These are phyloP conservation scores for Akebia trifoliata DNA, from an alignment of 164 flowering plant genomes.

Conservation along the genomic window DNA sequence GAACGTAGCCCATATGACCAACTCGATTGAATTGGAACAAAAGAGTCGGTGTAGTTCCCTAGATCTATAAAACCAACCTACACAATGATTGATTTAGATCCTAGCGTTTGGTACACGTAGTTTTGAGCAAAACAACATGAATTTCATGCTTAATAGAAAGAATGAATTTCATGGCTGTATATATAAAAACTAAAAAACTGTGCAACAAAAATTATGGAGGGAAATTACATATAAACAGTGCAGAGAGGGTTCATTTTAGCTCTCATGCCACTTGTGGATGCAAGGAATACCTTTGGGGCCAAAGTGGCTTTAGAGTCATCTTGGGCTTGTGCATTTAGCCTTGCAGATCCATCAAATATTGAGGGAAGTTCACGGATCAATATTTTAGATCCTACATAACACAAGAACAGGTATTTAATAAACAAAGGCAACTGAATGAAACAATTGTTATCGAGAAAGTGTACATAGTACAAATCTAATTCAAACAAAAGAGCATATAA, in stretches of 20 bases:
- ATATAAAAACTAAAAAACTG: too few relatives aligned
- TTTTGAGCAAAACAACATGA: too few relatives aligned
- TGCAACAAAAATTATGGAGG: not conserved
- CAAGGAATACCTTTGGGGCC: slow-evolving; percentile 74
- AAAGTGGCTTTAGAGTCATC: slow-evolving; percentile 82
- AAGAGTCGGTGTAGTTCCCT: too few relatives aligned
- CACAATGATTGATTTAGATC: too few relatives aligned
- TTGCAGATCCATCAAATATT: slow-evolving; percentile 87
- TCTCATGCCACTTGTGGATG: not conserved
- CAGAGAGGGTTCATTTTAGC: not conserved
- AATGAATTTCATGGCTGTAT: too few relatives aligned
- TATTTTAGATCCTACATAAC: slow-evolving; percentile 65
- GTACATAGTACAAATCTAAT: not conserved
- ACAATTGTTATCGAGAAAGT: not conserved
- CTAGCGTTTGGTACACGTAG: too few relatives aligned
- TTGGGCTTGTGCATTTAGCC: slow-evolving; percentile 57
- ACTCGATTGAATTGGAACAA: too few relatives aligned
- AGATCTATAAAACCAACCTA: too few relatives aligned
- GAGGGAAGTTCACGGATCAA: slow-evolving; percentile 73
- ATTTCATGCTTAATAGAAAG: not conserved
- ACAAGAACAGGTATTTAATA: not conserved
- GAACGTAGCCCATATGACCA: too few relatives aligned
- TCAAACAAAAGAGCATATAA: not conserved
- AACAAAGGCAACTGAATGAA: not conserved
- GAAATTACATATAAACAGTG: not conserved